phyloP scores from a whole-genome alignment of 2,329 filamentous ascomycete genomes.

The Seiridium cupressi region DNA sequence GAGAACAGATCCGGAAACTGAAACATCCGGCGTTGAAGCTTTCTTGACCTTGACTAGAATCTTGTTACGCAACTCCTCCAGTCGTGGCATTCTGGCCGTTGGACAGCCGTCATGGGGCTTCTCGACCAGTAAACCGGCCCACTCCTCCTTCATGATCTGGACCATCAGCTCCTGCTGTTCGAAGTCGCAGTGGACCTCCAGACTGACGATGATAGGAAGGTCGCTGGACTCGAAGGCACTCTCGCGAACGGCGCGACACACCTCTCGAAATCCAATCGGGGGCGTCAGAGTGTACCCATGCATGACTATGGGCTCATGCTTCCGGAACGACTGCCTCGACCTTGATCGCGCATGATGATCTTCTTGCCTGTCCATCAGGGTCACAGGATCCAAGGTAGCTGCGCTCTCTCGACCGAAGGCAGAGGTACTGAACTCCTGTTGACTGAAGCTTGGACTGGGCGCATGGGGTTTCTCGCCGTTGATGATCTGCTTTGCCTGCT shows the following conservation, averaged over 20 bases:
- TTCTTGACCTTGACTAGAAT: constrained; percentile 83
- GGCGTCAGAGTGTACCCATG: constrained; percentile 83
- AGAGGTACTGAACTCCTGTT: constrained; percentile 16
- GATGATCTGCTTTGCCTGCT: constrained; percentile 25
- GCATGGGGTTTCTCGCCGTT: constrained; percentile 26
- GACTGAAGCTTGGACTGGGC: constrained; percentile 24
- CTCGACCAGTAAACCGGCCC: constrained; percentile 73
- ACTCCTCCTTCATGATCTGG: constrained; percentile 87
- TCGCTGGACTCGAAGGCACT: constrained; percentile 74
- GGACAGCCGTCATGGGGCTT: constrained; percentile 48
- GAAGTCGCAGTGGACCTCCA: constrained; percentile 82
- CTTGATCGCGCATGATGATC: constrained; percentile 15
- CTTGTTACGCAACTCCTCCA: constrained; percentile 71
- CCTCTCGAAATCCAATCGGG: constrained; percentile 82
- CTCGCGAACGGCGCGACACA: constrained; percentile 77
- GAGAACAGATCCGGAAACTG: constrained; percentile 30
- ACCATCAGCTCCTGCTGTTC: constrained; percentile 92
- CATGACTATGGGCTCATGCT: constrained; percentile 74
- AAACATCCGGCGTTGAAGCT: constrained; percentile 27
- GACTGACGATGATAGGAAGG: constrained; percentile 83
- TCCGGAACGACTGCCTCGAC: constrained; percentile 29
- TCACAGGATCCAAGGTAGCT: constrained; percentile 10
- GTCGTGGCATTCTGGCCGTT: constrained; percentile 59
- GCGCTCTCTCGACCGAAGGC: constrained; percentile 15
- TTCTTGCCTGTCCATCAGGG: constrained; percentile 12